phyloP scores from a whole-genome alignment of 805 yeast species.

The Kazachstania bromeliacearum region DNA sequence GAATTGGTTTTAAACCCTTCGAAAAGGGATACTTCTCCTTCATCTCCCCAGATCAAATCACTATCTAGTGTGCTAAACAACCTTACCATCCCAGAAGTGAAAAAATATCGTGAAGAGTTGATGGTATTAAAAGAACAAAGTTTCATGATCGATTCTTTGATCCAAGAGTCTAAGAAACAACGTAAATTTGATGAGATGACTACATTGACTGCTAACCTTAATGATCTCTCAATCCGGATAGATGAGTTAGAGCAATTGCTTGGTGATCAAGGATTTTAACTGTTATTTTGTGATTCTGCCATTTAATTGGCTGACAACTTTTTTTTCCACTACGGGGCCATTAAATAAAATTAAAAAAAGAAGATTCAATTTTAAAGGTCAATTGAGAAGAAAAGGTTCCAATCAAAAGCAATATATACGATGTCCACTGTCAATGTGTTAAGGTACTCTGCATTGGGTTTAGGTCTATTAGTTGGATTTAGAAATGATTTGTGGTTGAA shows the following conservation, averaged over 20 bases:
- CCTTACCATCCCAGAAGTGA: slow-evolving; percentile 44
- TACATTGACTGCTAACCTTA: slow-evolving; percentile 47
- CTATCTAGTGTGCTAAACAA: slow-evolving; percentile 19
- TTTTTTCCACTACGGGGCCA: too few species aligned
- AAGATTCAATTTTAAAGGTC: too few species aligned
- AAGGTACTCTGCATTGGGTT: slow-evolving; percentile 85
- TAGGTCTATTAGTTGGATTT: slow-evolving; percentile 85
- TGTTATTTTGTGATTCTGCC: not conserved
- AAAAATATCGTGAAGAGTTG: slow-evolving; percentile 57
- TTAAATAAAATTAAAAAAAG: too few species aligned
- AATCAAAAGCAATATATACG: not conserved
- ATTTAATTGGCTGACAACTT: not conserved
- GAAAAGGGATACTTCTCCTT: not conserved
- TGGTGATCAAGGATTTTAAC: slow-evolving; percentile 44
- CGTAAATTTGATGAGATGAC: slow-evolving; percentile 70
- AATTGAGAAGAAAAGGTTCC: too few species aligned
- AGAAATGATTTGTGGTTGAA: slow-evolving; percentile 68
- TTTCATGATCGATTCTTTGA: slow-evolving; percentile 58
- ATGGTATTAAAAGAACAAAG: slow-evolving; percentile 84
- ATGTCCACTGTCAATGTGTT: slow-evolving; percentile 56
- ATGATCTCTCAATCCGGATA: slow-evolving; percentile 47
- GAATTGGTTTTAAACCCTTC: slow-evolving; percentile 28
- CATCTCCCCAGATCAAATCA: slow-evolving; percentile 2
- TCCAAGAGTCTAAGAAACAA: slow-evolving; percentile 50
- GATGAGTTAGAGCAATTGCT: slow-evolving; percentile 37